Base-by-base conservation (phyloP, 768 basidiomycete genomes). In the Boletellus ananas region DNA sequence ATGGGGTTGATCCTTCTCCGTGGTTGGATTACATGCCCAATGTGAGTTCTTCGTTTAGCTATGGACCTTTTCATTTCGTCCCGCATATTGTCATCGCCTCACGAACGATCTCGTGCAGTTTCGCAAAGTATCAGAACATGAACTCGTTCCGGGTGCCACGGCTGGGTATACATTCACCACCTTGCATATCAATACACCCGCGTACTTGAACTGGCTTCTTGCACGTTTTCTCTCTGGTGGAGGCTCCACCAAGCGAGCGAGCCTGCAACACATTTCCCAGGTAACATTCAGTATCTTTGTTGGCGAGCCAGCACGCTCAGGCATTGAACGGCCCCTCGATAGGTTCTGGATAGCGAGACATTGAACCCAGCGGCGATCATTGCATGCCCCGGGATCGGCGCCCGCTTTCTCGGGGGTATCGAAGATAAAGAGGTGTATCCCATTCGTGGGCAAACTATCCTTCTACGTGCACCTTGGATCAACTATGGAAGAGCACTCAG, bases 301-400 rank as follows among this genome's bases (percentile, higher is more conserved):
- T 27, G 20, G 17, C 9, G 9, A 6, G 11, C 36, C 13, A 7
- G 25, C 4, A 21, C 12, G 10, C 37, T 41, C 45, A 13, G 20
- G 34, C 5, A 4, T 0, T 9, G 29, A 29, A 46, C 17, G 23
- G 43, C 17, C 4, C 3, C 29, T 42, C 14, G 8, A 10, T 41
- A 63, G 62, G 62, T 55, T 6, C 45, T 60, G n/a, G 55, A 54
- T 0, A 10, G 47, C 10, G 10, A 21, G 7, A 40, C 40, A 2
- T 49, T 17, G 5, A 49, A 52, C 17, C 61, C 59, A 9, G 52
- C 23, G 2, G 87, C 82, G 0, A 61, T 92, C 1, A 64, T 93
- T 6, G 79, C 85, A 10, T 91, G 88, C 56, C 75, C 80, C 0
- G 90, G 90, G 0, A 65, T 94, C 18, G 80, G 80, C 3, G 77